Evolutionary conservation across 352 stramenopile species (phyloP).

Genomic region (Phytophthora hibernalis): DNA sequence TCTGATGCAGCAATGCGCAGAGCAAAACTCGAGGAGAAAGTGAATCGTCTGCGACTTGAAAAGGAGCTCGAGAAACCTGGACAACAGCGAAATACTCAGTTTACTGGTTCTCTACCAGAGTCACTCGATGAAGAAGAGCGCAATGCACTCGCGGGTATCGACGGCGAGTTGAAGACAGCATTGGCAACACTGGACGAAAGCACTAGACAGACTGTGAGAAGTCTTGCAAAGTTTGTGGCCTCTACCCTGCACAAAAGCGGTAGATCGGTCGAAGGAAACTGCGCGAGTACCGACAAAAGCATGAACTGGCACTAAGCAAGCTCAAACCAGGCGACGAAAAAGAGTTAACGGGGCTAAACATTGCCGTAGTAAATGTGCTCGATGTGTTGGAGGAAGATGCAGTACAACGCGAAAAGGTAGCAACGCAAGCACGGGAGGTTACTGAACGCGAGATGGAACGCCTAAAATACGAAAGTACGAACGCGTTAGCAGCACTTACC

Average conservation of each 20-base stretch:
- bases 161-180: constrained; percentile 17
- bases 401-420: constrained; percentile 1
- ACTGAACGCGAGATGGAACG: constrained; percentile 29
- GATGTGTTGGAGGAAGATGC: constrained; percentile 23
- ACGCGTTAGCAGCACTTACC: constrained; percentile 16
- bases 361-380: constrained; percentile 15
- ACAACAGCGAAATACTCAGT: neutral
- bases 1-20: constrained; percentile 33
- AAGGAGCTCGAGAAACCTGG: neutral
- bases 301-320: constrained; percentile 25
- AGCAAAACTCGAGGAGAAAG: constrained; percentile 30
- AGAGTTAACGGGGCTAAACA: neutral
- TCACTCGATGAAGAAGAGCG: constrained; percentile 26
- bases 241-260: constrained; percentile 22
- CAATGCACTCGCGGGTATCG: constrained; percentile 14
- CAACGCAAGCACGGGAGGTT: constrained; percentile 5
- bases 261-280: constrained; percentile 28
- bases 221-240: constrained; percentile 19
- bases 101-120: constrained; percentile 3
- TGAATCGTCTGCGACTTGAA: constrained; percentile 25
- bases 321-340: constrained; percentile 18
- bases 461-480: constrained; percentile 29
- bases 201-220: constrained; percentile 11
- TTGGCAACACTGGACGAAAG: constrained; percentile 15
- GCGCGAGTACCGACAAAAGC: constrained; percentile 28